Conservation (phyloP, 345 rosid genomes). For the Xanthoceras sorbifolium region DNA sequence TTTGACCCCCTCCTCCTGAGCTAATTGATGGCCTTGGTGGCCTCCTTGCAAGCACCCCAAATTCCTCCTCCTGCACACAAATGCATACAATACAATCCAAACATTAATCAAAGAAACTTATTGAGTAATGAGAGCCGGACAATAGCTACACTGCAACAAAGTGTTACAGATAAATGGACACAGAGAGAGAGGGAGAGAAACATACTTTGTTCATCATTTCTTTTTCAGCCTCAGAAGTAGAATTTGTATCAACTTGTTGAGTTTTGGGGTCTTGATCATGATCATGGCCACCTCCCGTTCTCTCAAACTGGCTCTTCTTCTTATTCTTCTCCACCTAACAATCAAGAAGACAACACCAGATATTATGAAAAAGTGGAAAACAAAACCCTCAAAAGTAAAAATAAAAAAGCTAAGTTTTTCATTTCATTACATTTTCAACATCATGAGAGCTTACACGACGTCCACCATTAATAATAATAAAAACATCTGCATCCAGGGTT, state of each 20-base stretch:
- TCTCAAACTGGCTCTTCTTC: constrained; percentile 33
- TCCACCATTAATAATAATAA: not conserved
- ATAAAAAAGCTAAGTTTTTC: not conserved
- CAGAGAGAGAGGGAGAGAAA: constrained; percentile 5
- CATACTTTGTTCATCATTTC: constrained; percentile 11
- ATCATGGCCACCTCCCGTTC: constrained; percentile 53
- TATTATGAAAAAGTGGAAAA: not conserved
- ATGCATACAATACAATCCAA: not conserved
- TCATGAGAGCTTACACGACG: not conserved
- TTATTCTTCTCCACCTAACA: constrained; percentile 3
- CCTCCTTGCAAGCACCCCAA: not conserved
- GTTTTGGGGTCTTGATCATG: too few species aligned
- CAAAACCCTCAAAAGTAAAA: too few species aligned
- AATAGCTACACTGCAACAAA: too few species aligned
- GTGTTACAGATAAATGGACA: too few species aligned
- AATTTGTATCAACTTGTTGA: not conserved
- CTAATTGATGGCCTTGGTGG: constrained; percentile 24
- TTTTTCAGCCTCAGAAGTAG: constrained; percentile 14
- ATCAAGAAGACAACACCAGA: not conserved
- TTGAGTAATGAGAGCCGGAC: too few species aligned
- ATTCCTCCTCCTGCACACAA: constrained; percentile 16
- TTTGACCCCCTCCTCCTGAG: constrained; percentile 27
- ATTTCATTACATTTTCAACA: constrained; percentile 4
- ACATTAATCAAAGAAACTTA: not conserved
- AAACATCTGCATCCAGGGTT: constrained; percentile 8